A percentile compares a stretch with the other conserved stretches of the same genome.
Evolutionary conservation across 2,329 filamentous ascomycete genomes (phyloP).

Genomic region (Xylaria sp.): DNA sequence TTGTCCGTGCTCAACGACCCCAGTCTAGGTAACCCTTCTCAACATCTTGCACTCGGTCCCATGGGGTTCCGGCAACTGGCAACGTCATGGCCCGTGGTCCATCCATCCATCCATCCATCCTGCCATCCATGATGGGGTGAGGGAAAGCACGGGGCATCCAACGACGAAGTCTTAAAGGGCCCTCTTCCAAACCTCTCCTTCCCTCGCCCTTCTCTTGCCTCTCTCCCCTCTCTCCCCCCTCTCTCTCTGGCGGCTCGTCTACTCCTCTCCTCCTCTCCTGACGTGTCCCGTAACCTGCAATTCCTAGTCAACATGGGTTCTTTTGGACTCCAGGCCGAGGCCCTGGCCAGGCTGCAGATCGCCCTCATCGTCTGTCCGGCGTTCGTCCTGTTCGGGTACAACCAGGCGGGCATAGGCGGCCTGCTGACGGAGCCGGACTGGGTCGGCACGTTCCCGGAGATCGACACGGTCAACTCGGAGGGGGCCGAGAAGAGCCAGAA

Average conservation of each 20-base stretch:
- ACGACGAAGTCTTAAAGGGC: background rate
- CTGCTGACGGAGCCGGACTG: slow-evolving; percentile 39
- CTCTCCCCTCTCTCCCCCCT: background rate
- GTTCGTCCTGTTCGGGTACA: slow-evolving; percentile 47
- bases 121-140: background rate
- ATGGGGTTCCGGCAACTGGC: background rate
- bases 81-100: background rate
- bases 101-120: too few relatives aligned
- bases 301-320: slow-evolving; percentile 12
- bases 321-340: slow-evolving; percentile 42
- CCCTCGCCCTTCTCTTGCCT: background rate
- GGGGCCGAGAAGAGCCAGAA: slow-evolving; percentile 36
- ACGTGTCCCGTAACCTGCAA: slow-evolving; percentile 5
- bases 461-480: slow-evolving; percentile 42
- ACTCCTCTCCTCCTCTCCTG: slow-evolving; percentile 1
- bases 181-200: background rate
- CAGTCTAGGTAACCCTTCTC: background rate
- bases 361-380: slow-evolving; percentile 47
- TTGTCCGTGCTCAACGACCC: background rate
- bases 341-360: slow-evolving; percentile 42
- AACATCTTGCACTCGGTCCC: background rate
- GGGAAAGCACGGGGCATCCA: background rate
- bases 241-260: background rate
- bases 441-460: slow-evolving; percentile 42
- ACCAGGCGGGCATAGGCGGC: slow-evolving; percentile 44